phyloP scores from a whole-genome alignment of 352 stramenopile species.

The Pythium insidiosum region DNA sequence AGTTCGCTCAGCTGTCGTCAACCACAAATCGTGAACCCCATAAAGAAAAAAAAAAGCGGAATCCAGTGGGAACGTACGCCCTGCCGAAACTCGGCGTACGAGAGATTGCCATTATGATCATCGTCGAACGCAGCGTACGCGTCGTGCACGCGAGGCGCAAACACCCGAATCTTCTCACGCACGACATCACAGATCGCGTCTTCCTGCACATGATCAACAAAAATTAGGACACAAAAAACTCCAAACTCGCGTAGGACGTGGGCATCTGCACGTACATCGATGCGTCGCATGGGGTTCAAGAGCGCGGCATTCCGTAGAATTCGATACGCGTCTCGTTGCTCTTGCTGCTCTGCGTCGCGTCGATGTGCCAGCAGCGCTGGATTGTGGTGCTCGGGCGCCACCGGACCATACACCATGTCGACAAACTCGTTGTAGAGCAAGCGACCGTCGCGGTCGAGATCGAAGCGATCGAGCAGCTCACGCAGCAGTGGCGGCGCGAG shows the following conservation, averaged over 20 bases:
- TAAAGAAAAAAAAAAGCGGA: not conserved
- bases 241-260: not conserved
- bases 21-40: not conserved
- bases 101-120: constrained; percentile 43
- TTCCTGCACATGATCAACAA: constrained; percentile 22
- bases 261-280: constrained; percentile 16
- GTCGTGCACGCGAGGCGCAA: constrained; percentile 33
- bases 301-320: constrained; percentile 24
- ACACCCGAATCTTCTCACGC: constrained; percentile 29
- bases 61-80: constrained; percentile 17
- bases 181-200: constrained; percentile 25
- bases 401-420: constrained; percentile 24
- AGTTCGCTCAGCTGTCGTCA: constrained; percentile 32
- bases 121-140: constrained; percentile 44
- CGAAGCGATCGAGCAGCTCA: constrained; percentile 31
- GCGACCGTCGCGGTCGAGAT: constrained; percentile 27
- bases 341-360: not conserved
- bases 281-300: constrained; percentile 3
- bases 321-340: constrained; percentile 18
- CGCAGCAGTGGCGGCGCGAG: constrained; percentile 24
- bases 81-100: constrained; percentile 36
- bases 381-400: constrained; percentile 13
- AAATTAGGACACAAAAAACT: not conserved
- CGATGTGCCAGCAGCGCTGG: constrained; percentile 10
- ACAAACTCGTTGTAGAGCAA: constrained; percentile 44